Conservation (phyloP, 208 protist species). For the Crithidia sp. region DNA sequence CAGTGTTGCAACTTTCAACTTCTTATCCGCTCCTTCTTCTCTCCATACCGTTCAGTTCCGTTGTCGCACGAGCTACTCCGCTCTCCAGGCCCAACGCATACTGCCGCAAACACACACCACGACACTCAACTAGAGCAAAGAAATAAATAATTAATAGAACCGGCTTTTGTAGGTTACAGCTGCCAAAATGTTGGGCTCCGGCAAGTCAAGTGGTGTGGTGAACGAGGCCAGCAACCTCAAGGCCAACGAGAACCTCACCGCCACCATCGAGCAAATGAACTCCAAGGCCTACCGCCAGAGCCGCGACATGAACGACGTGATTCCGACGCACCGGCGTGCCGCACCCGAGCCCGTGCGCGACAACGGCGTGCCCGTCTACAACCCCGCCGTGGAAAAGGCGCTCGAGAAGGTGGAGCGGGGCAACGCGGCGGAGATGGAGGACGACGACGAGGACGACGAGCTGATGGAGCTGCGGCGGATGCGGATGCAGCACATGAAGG, state of each 20-base stretch:
- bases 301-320: constrained; percentile 77
- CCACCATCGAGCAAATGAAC: constrained; percentile 84
- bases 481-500: constrained; percentile 69
- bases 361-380: constrained; percentile 66
- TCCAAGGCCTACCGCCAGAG: constrained; percentile 69
- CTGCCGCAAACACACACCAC: too few relatives aligned
- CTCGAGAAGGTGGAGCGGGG: constrained; percentile 39
- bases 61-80: too few relatives aligned
- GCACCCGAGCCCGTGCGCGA: constrained; percentile 37
- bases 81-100: too few relatives aligned
- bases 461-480: constrained; percentile 70
- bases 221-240: constrained; percentile 92
- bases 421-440: constrained; percentile 38
- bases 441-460: constrained; percentile 81
- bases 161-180: too few relatives aligned
- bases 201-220: constrained; percentile 86
- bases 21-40: too few relatives aligned
- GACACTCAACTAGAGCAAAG: too few relatives aligned
- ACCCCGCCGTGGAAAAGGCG: constrained; percentile 70
- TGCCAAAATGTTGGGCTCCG: constrained; percentile 78
- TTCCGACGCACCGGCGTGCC: constrained; percentile 81
- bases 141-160: too few relatives aligned
- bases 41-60: too few relatives aligned
- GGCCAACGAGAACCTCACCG: constrained; percentile 87
- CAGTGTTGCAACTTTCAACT: too few relatives aligned